These are phyloP conservation scores for Yamadazyma songkhlaensis DNA, from an alignment of 1,139 yeast species.

Conservation along the genomic window DNA sequence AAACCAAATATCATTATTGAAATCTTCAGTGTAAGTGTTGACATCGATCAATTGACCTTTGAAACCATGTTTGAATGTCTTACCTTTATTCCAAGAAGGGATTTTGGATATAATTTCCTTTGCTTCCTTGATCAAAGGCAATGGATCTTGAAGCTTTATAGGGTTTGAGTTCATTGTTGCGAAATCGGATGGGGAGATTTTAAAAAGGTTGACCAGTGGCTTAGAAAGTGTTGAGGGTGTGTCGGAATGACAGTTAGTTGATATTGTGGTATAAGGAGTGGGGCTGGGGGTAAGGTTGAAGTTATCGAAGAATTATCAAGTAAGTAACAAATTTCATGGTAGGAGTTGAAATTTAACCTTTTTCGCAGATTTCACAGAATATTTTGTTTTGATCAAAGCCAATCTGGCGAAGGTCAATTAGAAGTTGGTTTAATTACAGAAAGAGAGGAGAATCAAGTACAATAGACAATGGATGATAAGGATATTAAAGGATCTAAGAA, in stretches of 20 bases:
- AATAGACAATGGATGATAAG: no score
- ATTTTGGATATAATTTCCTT: conserved; percentile 9
- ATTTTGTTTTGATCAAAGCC: background rate
- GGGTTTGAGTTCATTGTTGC: conserved; percentile 6
- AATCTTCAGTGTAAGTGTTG: conserved; percentile 4
- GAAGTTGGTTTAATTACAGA: no score
- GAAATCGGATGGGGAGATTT: background rate
- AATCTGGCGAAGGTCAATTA: no score
- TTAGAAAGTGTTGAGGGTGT: no score
- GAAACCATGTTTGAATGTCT: conserved; percentile 8
- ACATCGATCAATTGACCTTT: conserved; percentile 5
- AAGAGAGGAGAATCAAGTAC: no score
- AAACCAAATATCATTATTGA: conserved; percentile 13
- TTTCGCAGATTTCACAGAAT: background rate
- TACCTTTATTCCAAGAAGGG: conserved; percentile 14
- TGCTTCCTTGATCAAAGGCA: conserved; percentile 5
- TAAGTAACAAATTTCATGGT: no score
- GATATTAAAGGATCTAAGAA: no score
- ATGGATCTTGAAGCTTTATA: conserved; percentile 2
- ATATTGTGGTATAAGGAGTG: no score
- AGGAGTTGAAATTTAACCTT: background rate
- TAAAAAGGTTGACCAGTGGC: no score
- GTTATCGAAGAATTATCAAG: no score
- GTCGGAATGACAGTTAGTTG: no score
- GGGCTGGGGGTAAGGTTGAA: no score